Percentiles rank a stretch among this genome's conserved stretches.
Evolutionary conservation across 2,329 filamentous ascomycete species (phyloP).

Genomic region (Calonectria hawksworthii): DNA sequence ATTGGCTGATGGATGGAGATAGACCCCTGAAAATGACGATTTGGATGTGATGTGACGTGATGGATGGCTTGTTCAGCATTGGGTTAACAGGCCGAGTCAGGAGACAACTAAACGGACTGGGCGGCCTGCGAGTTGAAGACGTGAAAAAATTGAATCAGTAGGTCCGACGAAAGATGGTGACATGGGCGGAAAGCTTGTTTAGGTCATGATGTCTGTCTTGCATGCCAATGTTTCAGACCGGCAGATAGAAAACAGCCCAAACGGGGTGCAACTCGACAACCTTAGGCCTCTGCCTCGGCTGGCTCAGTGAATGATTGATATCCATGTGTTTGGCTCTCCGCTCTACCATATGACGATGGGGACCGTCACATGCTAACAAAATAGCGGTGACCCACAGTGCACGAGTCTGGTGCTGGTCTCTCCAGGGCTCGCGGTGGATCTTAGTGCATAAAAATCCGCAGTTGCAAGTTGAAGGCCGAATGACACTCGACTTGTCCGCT

Average conservation of each 20-base stretch:
- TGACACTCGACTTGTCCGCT: slow-evolving; percentile 4
- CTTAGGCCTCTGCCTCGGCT: slow-evolving; percentile 9
- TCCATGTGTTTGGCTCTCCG: background rate
- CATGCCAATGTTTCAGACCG: slow-evolving; percentile 12
- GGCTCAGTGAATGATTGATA: background rate
- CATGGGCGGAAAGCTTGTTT: background rate
- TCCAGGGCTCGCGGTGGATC: slow-evolving; percentile 12
- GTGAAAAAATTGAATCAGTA: background rate
- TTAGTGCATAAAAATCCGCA: slow-evolving; percentile 3
- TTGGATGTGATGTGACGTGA: slow-evolving; percentile 12
- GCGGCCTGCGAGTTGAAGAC: background rate
- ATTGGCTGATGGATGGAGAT: slow-evolving; percentile 6
- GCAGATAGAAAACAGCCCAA: slow-evolving; percentile 11
- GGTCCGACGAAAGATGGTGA: background rate
- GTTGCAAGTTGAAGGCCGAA: slow-evolving; percentile 4
- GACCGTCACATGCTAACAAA: slow-evolving; percentile 24
- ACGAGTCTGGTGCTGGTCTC: slow-evolving; percentile 1
- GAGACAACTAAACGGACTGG: background rate
- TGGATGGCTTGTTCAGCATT: slow-evolving; percentile 4
- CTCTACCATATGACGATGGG: background rate
- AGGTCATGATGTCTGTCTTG: background rate
- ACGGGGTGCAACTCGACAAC: background rate
- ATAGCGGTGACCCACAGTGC: slow-evolving; percentile 20
- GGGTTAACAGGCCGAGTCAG: background rate
- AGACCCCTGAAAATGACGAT: slow-evolving; percentile 6